Evolutionary conservation across 805 yeast genomes (phyloP).

Genomic region (Wickerhamiella sergipiensis): DNA sequence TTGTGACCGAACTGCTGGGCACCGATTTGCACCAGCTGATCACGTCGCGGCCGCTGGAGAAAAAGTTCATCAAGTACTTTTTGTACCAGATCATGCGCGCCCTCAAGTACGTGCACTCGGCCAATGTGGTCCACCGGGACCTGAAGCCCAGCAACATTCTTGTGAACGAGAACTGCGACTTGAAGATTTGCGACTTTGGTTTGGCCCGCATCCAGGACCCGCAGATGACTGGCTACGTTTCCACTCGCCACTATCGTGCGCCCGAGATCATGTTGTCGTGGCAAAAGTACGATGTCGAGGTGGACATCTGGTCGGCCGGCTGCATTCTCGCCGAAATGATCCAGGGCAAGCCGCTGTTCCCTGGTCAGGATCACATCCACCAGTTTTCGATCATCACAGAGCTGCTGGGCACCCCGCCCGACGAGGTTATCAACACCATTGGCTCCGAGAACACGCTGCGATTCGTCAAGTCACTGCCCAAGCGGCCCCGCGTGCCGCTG

Average conservation of each 20-base stretch:
- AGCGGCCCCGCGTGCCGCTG: conserved; percentile 83
- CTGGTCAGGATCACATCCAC: conserved; percentile 97
- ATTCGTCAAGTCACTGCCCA: conserved; percentile 87
- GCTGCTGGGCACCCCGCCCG: conserved; percentile 89
- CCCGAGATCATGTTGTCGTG: conserved; percentile 98
- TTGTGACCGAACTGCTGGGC: conserved; percentile 93
- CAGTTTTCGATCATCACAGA: conserved; percentile 96
- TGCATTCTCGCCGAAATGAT: conserved; percentile 97
- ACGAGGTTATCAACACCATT: conserved; percentile 89
- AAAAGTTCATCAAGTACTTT: conserved; percentile 93
- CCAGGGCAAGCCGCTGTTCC: conserved; percentile 92
- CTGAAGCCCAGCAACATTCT: conserved; percentile 69
- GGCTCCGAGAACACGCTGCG: conserved; percentile 90
- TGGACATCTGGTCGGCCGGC: conserved; percentile 96
- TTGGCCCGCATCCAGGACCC: conserved; percentile 95
- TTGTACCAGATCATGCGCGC: conserved; percentile 86
- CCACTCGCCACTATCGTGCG: conserved; percentile 90
- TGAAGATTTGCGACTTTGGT: conserved; percentile 88
- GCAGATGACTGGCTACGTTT: conserved; percentile 97
- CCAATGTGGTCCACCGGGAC: conserved; percentile 85
- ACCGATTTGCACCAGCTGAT: conserved; percentile 87
- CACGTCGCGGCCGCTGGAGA: conserved; percentile 86
- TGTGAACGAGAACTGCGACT: conserved; percentile 80
- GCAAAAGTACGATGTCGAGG: conserved; percentile 95
- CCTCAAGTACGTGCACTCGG: conserved; percentile 77